Evolutionary conservation across 129 eudicot species (phyloP).

Genomic region (Tagetes patula): DNA sequence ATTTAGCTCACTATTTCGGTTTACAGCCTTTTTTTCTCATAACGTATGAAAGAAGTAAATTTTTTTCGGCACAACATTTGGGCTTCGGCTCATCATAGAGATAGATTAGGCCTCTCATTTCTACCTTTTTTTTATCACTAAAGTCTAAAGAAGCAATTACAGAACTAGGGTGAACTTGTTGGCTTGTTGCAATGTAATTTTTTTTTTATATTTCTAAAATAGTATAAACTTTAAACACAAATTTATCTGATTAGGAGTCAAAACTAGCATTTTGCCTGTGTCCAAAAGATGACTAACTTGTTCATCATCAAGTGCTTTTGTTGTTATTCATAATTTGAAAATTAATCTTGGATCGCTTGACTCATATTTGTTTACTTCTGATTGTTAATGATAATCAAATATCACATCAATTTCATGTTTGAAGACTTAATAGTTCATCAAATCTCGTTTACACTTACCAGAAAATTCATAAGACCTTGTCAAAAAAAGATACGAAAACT

Average conservation of each 20-base stretch:
- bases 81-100: too few species aligned
- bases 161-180: conserved; percentile 9
- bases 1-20: too few species aligned
- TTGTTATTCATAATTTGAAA: conserved; percentile 14
- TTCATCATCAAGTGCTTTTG: conserved; percentile 22
- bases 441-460: neutral
- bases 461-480: neutral
- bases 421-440: neutral
- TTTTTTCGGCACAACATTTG: too few species aligned
- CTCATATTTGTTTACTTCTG: conserved; percentile 24
- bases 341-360: conserved; percentile 3
- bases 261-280: conserved; percentile 35
- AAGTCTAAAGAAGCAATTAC: neutral
- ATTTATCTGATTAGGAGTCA: conserved; percentile 23
- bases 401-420: conserved; percentile 16
- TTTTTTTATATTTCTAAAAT: neutral
- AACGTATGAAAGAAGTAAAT: too few species aligned
- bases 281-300: conserved; percentile 25
- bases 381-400: conserved; percentile 13
- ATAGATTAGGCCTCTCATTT: neutral
- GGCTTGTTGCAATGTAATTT: conserved; percentile 23
- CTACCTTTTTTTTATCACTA: neutral
- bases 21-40: too few species aligned
- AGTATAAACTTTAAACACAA: conserved; percentile 15
- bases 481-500: neutral